phyloP scores from a whole-genome alignment of 2,329 filamentous ascomycete species.

The Fusarium piperis region DNA sequence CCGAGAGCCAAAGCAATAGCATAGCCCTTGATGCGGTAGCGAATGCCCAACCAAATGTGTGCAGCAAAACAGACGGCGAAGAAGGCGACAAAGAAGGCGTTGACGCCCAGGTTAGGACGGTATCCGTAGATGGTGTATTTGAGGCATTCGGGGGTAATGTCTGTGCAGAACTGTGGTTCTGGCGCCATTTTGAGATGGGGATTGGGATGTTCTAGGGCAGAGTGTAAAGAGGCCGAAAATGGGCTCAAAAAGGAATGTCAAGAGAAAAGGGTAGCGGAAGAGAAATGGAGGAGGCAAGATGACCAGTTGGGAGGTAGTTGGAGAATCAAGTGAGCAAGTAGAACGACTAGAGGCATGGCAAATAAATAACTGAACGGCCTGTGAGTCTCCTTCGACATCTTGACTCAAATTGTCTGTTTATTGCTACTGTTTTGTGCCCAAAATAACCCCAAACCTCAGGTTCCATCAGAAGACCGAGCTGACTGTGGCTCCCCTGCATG shows the following conservation, averaged over 20 bases:
- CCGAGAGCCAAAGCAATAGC: constrained; percentile 3
- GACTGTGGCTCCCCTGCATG: neutral
- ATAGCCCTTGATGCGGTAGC: constrained; percentile 6
- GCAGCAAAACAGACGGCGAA: neutral
- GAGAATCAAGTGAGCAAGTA: neutral
- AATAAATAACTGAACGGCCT: neutral
- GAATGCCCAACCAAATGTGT: constrained; percentile 10
- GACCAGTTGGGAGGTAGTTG: neutral
- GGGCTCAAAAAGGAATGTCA: neutral
- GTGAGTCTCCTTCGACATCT: neutral
- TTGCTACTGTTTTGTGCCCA: neutral
- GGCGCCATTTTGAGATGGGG: neutral
- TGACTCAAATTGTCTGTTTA: neutral
- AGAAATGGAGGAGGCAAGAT: neutral
- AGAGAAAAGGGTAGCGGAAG: no score
- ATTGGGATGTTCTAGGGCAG: neutral
- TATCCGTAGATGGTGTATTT: constrained; percentile 14
- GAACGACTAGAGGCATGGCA: neutral
- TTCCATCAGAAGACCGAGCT: neutral
- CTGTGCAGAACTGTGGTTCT: neutral
- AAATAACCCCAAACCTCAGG: neutral
- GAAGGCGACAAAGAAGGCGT: constrained; percentile 12
- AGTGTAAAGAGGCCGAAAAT: no score
- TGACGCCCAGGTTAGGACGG: constrained; percentile 3
- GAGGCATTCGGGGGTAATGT: constrained; percentile 8